phyloP scores from a whole-genome alignment of 176 grass and related monocot genomes.

The Tillandsia fasciculata region DNA sequence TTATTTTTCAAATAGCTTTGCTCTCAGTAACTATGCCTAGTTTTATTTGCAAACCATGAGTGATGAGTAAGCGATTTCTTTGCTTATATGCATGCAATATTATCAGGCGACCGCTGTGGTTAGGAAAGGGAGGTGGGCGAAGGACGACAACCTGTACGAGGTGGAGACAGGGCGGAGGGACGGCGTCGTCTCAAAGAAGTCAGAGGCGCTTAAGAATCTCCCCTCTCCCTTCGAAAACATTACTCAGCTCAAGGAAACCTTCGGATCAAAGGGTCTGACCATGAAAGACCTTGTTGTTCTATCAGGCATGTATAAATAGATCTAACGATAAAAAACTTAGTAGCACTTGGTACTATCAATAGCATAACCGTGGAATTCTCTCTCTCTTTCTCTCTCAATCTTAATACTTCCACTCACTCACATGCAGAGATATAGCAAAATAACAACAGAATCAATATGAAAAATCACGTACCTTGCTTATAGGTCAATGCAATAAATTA shows the following conservation, averaged over 20 bases:
- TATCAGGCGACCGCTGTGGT: constrained; percentile 38
- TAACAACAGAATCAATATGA: too few relatives aligned
- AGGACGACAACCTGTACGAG: constrained; percentile 44
- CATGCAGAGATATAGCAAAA: too few relatives aligned
- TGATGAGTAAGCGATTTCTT: not conserved
- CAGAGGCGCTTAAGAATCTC: constrained; percentile 38
- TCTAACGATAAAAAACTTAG: too few relatives aligned
- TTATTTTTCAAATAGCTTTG: not conserved
- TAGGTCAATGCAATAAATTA: not conserved
- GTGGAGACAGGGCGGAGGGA: constrained; percentile 63
- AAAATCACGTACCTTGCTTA: not conserved
- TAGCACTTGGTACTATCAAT: too few relatives aligned
- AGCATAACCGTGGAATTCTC: too few relatives aligned
- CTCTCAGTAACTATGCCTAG: not conserved
- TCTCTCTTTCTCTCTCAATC: too few relatives aligned
- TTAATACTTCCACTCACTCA: too few relatives aligned
- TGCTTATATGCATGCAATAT: not conserved
- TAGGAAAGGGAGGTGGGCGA: constrained; percentile 37
- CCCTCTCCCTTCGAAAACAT: constrained; percentile 56
- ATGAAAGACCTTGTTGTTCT: constrained; percentile 73
- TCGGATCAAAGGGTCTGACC: constrained; percentile 46
- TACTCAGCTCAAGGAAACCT: constrained; percentile 31
- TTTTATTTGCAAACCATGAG: not conserved
- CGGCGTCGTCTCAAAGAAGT: constrained; percentile 26
- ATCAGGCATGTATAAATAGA: constrained; percentile 25